phyloP scores from a whole-genome alignment of 1,284 basidiomycete genomes.

The Irpex sp. region DNA sequence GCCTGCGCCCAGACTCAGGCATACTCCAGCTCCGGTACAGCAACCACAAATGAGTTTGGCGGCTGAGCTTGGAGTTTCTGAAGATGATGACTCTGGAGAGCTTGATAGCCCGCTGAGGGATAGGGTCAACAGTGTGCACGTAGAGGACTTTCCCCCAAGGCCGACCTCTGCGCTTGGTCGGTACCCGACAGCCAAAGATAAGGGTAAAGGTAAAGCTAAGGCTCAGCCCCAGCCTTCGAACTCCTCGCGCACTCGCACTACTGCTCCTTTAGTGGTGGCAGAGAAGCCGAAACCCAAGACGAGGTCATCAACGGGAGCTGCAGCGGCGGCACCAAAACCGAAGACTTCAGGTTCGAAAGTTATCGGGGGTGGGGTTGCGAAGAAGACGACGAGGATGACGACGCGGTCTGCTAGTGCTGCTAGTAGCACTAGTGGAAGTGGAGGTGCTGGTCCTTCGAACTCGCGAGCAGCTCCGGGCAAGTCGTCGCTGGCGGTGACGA shows the following conservation, averaged over 20 bases:
- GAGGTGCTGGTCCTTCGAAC: background rate
- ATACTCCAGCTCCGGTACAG: background rate
- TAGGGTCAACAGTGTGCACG: background rate
- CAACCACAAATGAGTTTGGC: conserved; percentile 20
- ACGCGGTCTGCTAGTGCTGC: background rate
- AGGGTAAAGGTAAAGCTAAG: conserved; percentile 9
- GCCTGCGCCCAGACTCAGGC: conserved; percentile 7
- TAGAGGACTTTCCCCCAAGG: background rate
- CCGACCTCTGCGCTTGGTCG: background rate
- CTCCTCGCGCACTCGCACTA: background rate
- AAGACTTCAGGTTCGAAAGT: background rate
- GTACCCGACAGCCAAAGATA: background rate
- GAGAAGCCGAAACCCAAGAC: background rate
- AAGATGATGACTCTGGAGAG: conserved; percentile 19
- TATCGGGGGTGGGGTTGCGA: conserved; percentile 1
- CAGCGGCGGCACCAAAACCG: background rate
- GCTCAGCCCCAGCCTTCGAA: background rate
- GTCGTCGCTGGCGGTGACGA: no score
- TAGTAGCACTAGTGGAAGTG: background rate
- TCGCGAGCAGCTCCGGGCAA: background rate
- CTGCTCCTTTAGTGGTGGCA: background rate
- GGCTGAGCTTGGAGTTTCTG: conserved; percentile 24
- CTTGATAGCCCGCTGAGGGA: background rate
- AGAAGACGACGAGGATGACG: conserved; percentile 1
- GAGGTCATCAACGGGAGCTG: background rate